Evolutionary conservation across 139 green algal genomes (phyloP).

Genomic region (Astrephomene gubernaculifera): DNA sequence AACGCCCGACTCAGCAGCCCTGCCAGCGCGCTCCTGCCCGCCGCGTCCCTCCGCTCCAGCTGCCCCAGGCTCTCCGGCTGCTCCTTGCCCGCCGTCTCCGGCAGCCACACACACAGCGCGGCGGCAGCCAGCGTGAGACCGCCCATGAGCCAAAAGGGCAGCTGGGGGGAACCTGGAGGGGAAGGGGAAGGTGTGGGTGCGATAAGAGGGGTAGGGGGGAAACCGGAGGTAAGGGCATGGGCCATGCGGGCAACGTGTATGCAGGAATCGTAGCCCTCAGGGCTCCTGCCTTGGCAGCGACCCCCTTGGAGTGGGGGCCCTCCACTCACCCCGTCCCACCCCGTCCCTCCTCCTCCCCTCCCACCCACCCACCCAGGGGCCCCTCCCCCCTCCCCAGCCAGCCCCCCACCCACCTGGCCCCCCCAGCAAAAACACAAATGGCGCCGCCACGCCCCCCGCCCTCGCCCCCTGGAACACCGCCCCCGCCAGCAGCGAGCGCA

Average conservation of each 20-base stretch:
- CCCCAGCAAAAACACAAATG: conserved; percentile 32
- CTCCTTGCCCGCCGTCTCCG: not conserved
- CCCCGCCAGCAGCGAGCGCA: conserved; percentile 10
- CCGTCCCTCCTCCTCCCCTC: not conserved
- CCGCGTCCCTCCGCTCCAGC: no score
- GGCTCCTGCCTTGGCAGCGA: not conserved
- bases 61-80: conserved; percentile 13
- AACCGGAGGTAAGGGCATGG: not conserved
- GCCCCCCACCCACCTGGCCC: not conserved
- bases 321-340: not conserved
- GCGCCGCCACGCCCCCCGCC: conserved; percentile 25
- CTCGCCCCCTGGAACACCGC: conserved; percentile 23
- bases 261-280: not conserved
- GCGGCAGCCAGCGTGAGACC: not conserved
- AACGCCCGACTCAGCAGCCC: no score
- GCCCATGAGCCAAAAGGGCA: conserved; percentile 29
- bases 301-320: not conserved
- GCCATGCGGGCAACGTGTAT: not conserved
- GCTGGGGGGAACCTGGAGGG: not conserved
- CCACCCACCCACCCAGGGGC: not conserved
- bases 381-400: not conserved
- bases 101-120: not conserved
- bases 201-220: not conserved
- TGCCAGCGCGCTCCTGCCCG: no score
- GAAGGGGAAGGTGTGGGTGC: not conserved